phyloP scores from a whole-genome alignment of 1,284 basidiomycete species.

The Anthracocystis walkeri region DNA sequence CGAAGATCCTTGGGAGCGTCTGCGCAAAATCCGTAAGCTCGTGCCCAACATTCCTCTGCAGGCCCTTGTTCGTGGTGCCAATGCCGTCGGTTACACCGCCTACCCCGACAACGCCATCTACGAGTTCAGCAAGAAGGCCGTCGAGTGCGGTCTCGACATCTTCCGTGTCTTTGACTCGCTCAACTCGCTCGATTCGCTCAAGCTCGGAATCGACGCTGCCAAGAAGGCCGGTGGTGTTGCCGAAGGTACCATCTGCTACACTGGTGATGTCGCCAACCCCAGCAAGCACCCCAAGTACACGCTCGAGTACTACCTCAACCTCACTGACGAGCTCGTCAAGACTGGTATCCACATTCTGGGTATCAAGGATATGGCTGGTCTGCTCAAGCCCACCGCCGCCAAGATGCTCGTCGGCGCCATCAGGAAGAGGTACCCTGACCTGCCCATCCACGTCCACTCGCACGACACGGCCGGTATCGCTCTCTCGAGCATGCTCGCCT shows the following conservation, averaged over 20 bases:
- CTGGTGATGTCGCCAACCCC: constrained; percentile 94
- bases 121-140: constrained; percentile 82
- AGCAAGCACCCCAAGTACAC: constrained; percentile 96
- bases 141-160: constrained; percentile 98
- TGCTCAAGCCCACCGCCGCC: constrained; percentile 94
- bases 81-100: constrained; percentile 98
- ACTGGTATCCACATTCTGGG: constrained; percentile 98
- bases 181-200: constrained; percentile 69
- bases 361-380: constrained; percentile 99
- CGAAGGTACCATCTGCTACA: constrained; percentile 90
- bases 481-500: constrained; percentile 93
- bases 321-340: constrained; percentile 90
- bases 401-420: constrained; percentile 93
- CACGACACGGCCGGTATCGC: constrained; percentile 99
- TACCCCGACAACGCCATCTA: constrained; percentile 99
- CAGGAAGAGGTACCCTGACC: constrained; percentile 93
- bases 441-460: constrained; percentile 99
- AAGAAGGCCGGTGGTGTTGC: constrained; percentile 99
- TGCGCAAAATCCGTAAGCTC: constrained; percentile 91
- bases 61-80: constrained; percentile 97
- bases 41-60: constrained; percentile 99
- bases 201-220: constrained; percentile 86
- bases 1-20: constrained; percentile 98
- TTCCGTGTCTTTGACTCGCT: constrained; percentile 99
- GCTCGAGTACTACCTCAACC: constrained; percentile 95